These are phyloP conservation scores for Hydnum rufescens DNA, from an alignment of 768 basidiomycete species.

Conservation along the genomic window DNA sequence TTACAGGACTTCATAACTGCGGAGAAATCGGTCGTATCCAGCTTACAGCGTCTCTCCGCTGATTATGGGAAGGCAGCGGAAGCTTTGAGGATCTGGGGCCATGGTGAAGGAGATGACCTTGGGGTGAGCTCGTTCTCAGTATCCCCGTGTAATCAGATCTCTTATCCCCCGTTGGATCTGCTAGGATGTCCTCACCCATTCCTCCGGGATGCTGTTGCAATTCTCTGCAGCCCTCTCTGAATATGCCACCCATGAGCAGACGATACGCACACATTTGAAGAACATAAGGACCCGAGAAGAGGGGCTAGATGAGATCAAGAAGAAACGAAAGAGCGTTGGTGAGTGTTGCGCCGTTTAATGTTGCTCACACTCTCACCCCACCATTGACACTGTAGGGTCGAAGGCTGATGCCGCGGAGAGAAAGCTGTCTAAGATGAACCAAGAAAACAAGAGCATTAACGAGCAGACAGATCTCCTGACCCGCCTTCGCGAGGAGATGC, in stretches of 20 bases:
- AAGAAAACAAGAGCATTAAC: slow-evolving; percentile 67
- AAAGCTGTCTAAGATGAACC: slow-evolving; percentile 76
- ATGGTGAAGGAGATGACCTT: slow-evolving; percentile 67
- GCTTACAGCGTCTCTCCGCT: slow-evolving; percentile 41
- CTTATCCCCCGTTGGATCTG: neutral
- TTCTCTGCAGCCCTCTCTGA: slow-evolving; percentile 45
- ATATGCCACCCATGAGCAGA: slow-evolving; percentile 50
- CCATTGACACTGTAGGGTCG: slow-evolving; percentile 16
- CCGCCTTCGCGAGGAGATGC: slow-evolving; percentile 54
- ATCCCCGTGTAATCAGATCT: slow-evolving; percentile 4
- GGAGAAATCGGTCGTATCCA: slow-evolving; percentile 60
- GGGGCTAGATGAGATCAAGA: slow-evolving; percentile 52
- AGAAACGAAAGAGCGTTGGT: slow-evolving; percentile 39
- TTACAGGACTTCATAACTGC: slow-evolving; percentile 79
- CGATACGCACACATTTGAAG: slow-evolving; percentile 58
- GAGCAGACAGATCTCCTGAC: slow-evolving; percentile 56
- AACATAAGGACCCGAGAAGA: slow-evolving; percentile 71
- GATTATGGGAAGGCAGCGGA: slow-evolving; percentile 56
- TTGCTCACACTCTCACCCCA: neutral
- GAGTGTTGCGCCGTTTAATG: neutral
- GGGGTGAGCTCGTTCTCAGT: slow-evolving; percentile 34
- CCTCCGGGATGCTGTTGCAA: slow-evolving; percentile 42
- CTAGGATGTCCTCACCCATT: slow-evolving; percentile 59
- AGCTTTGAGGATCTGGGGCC: slow-evolving; percentile 50
- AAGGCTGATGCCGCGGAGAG: slow-evolving; percentile 72